Evolutionary conservation across 2,329 filamentous ascomycete species (phyloP).

Genomic region (Talaromyces sp.): DNA sequence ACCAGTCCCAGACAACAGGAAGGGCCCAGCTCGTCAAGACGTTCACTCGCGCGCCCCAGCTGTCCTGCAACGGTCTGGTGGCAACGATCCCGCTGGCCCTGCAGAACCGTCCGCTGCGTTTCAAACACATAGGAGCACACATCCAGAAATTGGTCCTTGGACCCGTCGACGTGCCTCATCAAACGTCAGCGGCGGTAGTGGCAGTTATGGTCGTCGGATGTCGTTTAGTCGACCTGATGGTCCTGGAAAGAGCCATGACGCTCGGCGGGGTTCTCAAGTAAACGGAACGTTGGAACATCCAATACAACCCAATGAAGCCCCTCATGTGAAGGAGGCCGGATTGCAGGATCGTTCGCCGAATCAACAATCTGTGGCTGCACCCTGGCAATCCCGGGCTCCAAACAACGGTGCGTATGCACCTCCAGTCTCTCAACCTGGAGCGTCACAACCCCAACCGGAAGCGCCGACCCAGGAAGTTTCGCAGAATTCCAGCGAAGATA

Average conservation of each 20-base stretch:
- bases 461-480: constrained; percentile 5
- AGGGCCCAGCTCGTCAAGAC: constrained; percentile 65
- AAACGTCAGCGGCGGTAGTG: constrained; percentile 83
- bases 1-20: constrained; percentile 70
- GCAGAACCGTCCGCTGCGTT: constrained; percentile 83
- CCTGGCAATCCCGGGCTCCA: constrained; percentile 25
- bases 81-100: constrained; percentile 58
- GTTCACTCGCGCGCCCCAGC: constrained; percentile 65
- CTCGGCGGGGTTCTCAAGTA: constrained; percentile 33
- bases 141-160: constrained; percentile 60
- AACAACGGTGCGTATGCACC: constrained; percentile 25
- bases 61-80: constrained; percentile 68
- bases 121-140: constrained; percentile 67
- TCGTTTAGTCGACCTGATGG: constrained; percentile 49
- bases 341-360: constrained; percentile 21
- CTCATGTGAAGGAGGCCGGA: constrained; percentile 18
- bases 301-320: constrained; percentile 21
- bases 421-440: constrained; percentile 15
- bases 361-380: constrained; percentile 21
- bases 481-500: constrained; percentile 29
- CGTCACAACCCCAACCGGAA: constrained; percentile 15
- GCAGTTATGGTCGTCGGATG: constrained; percentile 60
- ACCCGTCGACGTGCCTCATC: constrained; percentile 79
- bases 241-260: constrained; percentile 33
- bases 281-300: constrained; percentile 31